These are phyloP conservation scores for Carex littledalei DNA, from an alignment of 176 grass and related monocot genomes.

Conservation along the genomic window DNA sequence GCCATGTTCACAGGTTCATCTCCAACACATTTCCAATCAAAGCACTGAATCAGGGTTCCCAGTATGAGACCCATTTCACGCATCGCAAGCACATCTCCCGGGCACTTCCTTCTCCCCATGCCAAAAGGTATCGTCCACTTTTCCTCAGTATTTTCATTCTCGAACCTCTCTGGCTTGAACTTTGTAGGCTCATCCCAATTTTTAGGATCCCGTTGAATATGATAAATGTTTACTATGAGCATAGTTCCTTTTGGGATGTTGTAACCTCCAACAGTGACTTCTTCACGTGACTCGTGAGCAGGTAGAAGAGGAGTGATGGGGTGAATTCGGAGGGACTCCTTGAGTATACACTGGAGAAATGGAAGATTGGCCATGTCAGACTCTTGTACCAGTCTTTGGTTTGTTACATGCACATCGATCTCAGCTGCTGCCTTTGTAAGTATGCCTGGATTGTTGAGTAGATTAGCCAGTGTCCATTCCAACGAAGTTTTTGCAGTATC, in stretches of 20 bases:
- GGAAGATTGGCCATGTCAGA: conserved; percentile 29
- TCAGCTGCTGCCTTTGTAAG: conserved; percentile 17
- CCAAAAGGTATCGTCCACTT: conserved; percentile 23
- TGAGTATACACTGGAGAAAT: conserved; percentile 23
- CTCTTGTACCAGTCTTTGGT: conserved; percentile 17
- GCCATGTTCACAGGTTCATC: conserved; percentile 20
- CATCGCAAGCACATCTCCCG: conserved; percentile 24
- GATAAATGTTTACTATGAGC: conserved; percentile 28
- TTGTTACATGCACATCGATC: conserved; percentile 10
- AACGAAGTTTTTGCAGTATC: conserved; percentile 21
- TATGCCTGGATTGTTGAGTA: conserved; percentile 25
- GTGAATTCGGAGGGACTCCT: conserved; percentile 24
- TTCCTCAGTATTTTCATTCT: not conserved
- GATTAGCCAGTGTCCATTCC: conserved; percentile 27
- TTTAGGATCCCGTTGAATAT: conserved; percentile 24
- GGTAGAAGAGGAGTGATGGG: conserved; percentile 11
- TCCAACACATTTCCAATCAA: conserved; percentile 23
- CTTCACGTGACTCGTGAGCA: conserved; percentile 24
- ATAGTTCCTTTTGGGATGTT: conserved; percentile 27
- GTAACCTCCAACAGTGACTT: conserved; percentile 28
- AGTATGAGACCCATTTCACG: conserved; percentile 7
- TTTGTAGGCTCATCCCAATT: conserved; percentile 14
- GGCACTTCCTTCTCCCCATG: conserved; percentile 27
- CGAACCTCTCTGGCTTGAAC: conserved; percentile 32
- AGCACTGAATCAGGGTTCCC: conserved; percentile 30